phyloP scores from a whole-genome alignment of 495 filamentous ascomycete species.

The Clavariopsis aquatica region DNA sequence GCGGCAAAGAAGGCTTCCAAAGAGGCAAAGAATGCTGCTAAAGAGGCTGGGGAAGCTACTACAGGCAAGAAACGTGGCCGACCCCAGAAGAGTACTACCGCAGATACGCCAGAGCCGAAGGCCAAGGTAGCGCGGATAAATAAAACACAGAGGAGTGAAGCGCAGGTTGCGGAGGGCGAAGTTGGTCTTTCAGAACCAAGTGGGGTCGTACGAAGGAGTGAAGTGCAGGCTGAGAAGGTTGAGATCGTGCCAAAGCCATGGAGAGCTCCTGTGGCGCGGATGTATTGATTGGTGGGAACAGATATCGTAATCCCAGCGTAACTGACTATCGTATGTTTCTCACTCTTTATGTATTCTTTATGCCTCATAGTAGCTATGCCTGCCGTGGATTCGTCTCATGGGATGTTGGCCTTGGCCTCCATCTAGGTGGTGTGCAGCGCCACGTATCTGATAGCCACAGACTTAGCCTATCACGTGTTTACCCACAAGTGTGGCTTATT shows the following conservation, averaged over 20 bases:
- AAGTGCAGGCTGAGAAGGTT: not conserved
- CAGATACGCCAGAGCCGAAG: slow-evolving; percentile 5
- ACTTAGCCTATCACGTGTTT: slow-evolving; percentile 2
- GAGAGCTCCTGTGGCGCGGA: slow-evolving; percentile 13
- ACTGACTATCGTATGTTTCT: not conserved
- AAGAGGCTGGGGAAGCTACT: no score
- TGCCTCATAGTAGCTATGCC: slow-evolving; percentile 1
- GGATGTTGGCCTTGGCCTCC: slow-evolving; percentile 1
- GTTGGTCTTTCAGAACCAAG: slow-evolving; percentile 1
- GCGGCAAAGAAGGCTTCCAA: no score
- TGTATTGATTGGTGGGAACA: slow-evolving; percentile 3
- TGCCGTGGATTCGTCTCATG: slow-evolving; percentile 1
- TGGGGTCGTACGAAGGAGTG: slow-evolving; percentile 1
- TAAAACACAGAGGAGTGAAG: not conserved
- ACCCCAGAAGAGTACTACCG: not conserved
- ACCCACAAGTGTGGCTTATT: slow-evolving; percentile 2
- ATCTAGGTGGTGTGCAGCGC: slow-evolving; percentile 1
- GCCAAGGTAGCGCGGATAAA: slow-evolving; percentile 1
- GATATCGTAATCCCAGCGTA: slow-evolving; percentile 2
- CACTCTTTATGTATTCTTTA: slow-evolving; percentile 1
- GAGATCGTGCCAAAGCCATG: not conserved
- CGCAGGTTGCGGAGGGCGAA: not conserved
- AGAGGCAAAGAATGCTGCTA: no score
- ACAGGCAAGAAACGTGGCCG: slow-evolving; percentile 4
- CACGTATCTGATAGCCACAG: slow-evolving; percentile 2